Base-by-base conservation (phyloP, 2,329 filamentous ascomycete species). In the Penicillium capsulatum region DNA sequence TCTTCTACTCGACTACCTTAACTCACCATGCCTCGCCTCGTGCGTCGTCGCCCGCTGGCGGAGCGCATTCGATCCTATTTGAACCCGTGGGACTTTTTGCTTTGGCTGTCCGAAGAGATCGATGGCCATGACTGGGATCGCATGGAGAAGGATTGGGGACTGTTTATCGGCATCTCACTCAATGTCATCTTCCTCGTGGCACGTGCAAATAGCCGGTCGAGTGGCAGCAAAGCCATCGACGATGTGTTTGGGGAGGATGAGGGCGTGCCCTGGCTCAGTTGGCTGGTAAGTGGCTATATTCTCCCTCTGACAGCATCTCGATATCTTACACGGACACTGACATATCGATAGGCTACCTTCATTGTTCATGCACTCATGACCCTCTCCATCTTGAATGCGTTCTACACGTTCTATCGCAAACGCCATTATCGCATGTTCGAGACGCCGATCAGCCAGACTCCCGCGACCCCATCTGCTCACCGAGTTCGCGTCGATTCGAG, bases 401-500 rank as follows among this genome's bases (percentile, higher is more conserved):
- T 83, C 57, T 91, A 90, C 65, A 86, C 89, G 17, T 84, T 95
- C 62, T 78, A 77, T 39, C 83, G 88, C 53, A 87, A 81, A 57
- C 83, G 89, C 44, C 81, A 86, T 56, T 98, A 98, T 69, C 82
- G 92, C 51, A 74, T 98, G 19, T 98, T 98, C 65, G 88, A 94
- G 66, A 82, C 81, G 47, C 80, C 83, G 26, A 84, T 97, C 47
- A 88, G 97, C 41, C 73, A 77, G 34, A 70, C 78, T 16, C 84
- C 85, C 3, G 74, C 79, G 14, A 97, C 92, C 0, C 85, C 89
- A 1, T 96, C 89, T 6, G 92, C 88, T 4, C 84, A 83, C 46
- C 83, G 92, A 47, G 92, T 98, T 5, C 83, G 84, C 35, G 88
- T 97, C 10, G 83, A 94, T 61, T 91, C 88, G 1, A 86, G 85